Evolutionary conservation across 805 yeast genomes (phyloP), one percentile per base, ranked within the genome.

Genomic region (Candida suzukii): DNA sequence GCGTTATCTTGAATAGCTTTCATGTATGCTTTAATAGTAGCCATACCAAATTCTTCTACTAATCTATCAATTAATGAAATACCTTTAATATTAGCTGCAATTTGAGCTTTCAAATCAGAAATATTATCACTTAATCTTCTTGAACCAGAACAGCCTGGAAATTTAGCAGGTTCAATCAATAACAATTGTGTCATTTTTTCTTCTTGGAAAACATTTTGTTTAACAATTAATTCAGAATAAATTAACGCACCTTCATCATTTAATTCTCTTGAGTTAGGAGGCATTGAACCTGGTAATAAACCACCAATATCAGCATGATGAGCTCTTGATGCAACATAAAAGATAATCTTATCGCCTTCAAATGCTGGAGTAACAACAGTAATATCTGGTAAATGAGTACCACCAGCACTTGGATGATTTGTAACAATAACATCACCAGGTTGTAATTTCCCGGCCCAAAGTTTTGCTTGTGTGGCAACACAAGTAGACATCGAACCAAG

Each of bases 281-380:
- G 96, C 88, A 90, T 87, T 0, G 95, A 83, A 1, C 97, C 97
- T 1, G 96, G 95, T 26, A 87, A 64, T 43, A 82, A 76, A 12
- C 95, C 95, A 16, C 97, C 97, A 54, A 91, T 90, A 61, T 90
- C 97, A 5, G 96, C 90, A 63, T 91, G 97, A 63, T 90, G 98
- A 2, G 96, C 97, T 48, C 97, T 71, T 0, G 95, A 82, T 0
- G 97, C 97, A 12, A 87, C 88, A 69, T 87, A 91, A 58, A 90
- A 90, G 22, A 87, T 74, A 30, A 87, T 72, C 40, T 67, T 60
- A 6, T 68, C 73, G 30, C 68, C 68, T 16, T 75, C 67, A 55
- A 87, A 83, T 1, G 88, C 88, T 0, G 98, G 98, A 0, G 96
- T 84, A 35, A 91, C 80, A 12, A 90, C 95, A 0, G 97, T 90